These are phyloP conservation scores for Microbotryum scabiosae DNA, from an alignment of 1,284 basidiomycete genomes.

Conservation along the genomic window DNA sequence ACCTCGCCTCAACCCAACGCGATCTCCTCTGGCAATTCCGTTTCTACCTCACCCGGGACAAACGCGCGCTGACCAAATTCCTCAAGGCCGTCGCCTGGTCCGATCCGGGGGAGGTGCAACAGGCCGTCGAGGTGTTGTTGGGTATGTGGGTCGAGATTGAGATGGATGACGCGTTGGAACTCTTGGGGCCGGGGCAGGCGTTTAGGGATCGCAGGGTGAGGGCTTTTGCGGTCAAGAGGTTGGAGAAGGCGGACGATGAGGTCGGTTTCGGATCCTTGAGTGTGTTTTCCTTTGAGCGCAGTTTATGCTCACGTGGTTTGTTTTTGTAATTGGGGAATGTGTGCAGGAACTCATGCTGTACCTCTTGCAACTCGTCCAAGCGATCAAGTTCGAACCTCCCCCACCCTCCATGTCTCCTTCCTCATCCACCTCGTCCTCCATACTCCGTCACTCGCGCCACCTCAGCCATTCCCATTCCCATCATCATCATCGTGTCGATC, in stretches of 20 bases:
- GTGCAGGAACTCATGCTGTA: conserved; percentile 90
- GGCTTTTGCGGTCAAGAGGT: conserved; percentile 84
- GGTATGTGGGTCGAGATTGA: conserved; percentile 97
- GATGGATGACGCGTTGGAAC: conserved; percentile 89
- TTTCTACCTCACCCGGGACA: conserved; percentile 86
- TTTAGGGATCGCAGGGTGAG: conserved; percentile 86
- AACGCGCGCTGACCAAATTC: conserved; percentile 81
- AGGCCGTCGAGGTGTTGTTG: conserved; percentile 89
- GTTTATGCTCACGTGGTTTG: neutral
- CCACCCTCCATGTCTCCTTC: conserved; percentile 6
- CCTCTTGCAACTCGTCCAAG: conserved; percentile 91
- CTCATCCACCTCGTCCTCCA: conserved; percentile 14
- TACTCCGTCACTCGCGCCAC: conserved; percentile 39
- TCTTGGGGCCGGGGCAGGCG: conserved; percentile 66
- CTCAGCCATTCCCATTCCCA: conserved; percentile 8
- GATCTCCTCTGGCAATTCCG: conserved; percentile 98
- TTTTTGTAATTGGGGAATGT: neutral
- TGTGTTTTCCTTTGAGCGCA: conserved; percentile 6
- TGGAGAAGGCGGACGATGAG: conserved; percentile 88
- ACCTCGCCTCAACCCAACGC: conserved; percentile 82
- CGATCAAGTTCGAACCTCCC: conserved; percentile 74
- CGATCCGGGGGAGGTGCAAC: conserved; percentile 90
- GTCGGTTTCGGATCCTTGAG: conserved; percentile 46
- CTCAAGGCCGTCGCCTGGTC: conserved; percentile 97
- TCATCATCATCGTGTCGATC: conserved; percentile 40